These are phyloP conservation scores for Euphorbia schlechtendalii DNA, from an alignment of 441 rosid genomes.

Conservation along the genomic window DNA sequence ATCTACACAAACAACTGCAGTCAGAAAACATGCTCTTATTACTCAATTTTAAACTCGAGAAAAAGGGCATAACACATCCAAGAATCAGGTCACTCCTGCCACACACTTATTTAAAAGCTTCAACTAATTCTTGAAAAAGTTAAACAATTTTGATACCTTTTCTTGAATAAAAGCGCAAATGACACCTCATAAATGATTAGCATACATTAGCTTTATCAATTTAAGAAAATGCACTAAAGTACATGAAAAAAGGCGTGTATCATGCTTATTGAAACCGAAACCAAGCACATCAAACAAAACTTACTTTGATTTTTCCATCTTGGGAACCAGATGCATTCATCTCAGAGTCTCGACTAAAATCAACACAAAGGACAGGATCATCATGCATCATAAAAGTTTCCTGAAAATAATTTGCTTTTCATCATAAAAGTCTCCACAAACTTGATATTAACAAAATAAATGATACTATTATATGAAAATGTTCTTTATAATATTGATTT, in stretches of 20 bases:
- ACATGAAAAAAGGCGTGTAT: not conserved
- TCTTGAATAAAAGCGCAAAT: not conserved
- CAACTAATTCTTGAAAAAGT: not conserved
- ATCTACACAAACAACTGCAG: not conserved
- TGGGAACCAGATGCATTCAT: slow-evolving; percentile 93
- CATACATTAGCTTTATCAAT: not conserved
- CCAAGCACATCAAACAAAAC: slow-evolving; percentile 19
- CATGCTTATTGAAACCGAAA: not conserved
- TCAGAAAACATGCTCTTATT: not conserved
- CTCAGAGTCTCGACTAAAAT: slow-evolving; percentile 97
- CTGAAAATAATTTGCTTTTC: slow-evolving; percentile 37
- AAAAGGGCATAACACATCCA: not conserved
- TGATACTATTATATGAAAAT: not conserved
- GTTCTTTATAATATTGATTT: not conserved
- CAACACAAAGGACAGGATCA: slow-evolving; percentile 91
- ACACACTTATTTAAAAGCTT: not conserved
- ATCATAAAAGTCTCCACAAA: slow-evolving; percentile 12
- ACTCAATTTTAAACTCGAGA: slow-evolving; percentile 5
- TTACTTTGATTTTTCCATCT: slow-evolving; percentile 96
- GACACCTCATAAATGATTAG: not conserved
- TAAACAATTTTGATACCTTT: not conserved
- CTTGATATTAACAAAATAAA: not conserved
- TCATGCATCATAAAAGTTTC: slow-evolving; percentile 99
- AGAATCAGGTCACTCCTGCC: not conserved
- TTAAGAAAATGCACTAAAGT: not conserved